Base-by-base conservation (phyloP, 805 yeast genomes). In the Lipomyces yamadae region DNA sequence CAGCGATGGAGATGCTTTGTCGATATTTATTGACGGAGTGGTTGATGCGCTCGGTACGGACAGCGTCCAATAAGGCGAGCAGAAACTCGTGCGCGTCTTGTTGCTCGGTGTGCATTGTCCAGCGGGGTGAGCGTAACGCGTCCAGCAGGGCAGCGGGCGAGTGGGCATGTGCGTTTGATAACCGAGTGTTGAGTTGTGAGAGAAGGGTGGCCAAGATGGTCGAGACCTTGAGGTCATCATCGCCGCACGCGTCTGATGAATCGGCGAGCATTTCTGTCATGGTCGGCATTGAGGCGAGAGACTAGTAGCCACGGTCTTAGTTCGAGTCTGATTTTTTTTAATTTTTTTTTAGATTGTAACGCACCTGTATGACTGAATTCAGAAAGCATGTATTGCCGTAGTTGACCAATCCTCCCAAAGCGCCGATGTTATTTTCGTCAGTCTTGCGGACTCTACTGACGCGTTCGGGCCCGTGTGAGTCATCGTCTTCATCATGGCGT, bases 371-470 rank as follows among this genome's bases (percentile, higher is more conserved):
- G 0, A 93, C 97, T 32, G 92, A 86, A 78, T 93, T 93, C 96
- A 92, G 92, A 74, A 93, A 93, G 77, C 98, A 93, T 0, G 97
- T 92, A 75, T 93, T 93, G 13, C 98, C 97, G 70, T 91, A 97
- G 76, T 93, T 93, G 66, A 85, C 83, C 48, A 93, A 82, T 0
- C 98, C 98, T 33, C 97, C 97, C 13, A 56, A 29, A 11, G 56
- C 56, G 13, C 57, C 56, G 6, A 29, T 39, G 6, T 37, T 42
- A n/a, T 5, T 42, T 15, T 42, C 48, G 48, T 3, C 18, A 55
- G 34, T 48, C 45, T 30, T 8, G 4, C 32, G n/a, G 10, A 33
- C 24, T 4, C n/a, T 56, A 32, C n/a, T n/a, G n/a, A 37, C 13
- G 15, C 58, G 45, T 6, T 63, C 56, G 34, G 56, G 30, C n/a